Evolutionary conservation across 495 filamentous ascomycete species (phyloP).

Genomic region (Aspergillus baeticus): DNA sequence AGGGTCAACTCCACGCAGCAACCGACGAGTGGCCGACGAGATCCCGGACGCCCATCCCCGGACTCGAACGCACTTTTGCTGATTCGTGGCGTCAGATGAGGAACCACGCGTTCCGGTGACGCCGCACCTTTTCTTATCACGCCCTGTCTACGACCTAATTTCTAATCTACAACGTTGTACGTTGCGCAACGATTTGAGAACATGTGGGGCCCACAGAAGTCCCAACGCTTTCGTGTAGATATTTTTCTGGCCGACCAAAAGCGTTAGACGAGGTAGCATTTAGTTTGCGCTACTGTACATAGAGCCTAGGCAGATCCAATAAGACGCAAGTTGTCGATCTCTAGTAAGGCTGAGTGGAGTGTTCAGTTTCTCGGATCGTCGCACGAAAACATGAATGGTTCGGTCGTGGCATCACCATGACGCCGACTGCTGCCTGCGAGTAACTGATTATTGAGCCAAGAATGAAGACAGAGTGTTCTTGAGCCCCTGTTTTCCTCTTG

Average conservation of each 20-base stretch:
- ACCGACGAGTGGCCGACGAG: constrained; percentile 38
- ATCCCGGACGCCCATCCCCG: constrained; percentile 30
- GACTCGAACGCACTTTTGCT: constrained; percentile 38
- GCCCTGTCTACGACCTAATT: background rate
- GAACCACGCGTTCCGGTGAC: constrained; percentile 39
- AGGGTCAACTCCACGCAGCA: constrained; percentile 38
- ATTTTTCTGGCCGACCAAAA: constrained; percentile 1
- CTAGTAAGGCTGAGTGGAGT: constrained; percentile 7
- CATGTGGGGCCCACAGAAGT: background rate
- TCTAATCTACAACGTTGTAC: constrained; percentile 6
- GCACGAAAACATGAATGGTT: background rate
- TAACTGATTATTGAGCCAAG: background rate
- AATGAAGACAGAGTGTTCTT: no score
- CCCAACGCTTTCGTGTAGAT: constrained; percentile 13
- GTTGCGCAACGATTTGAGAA: background rate
- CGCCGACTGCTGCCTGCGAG: background rate
- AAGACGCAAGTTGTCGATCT: constrained; percentile 1
- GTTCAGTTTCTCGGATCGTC: constrained; percentile 1
- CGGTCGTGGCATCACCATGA: constrained; percentile 12
- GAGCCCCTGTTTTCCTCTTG: background rate
- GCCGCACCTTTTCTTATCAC: background rate
- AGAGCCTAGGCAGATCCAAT: background rate
- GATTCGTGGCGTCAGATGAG: constrained; percentile 43
- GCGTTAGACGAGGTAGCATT: constrained; percentile 1
- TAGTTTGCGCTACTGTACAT: background rate